Evolutionary conservation across 2,329 filamentous ascomycete genomes (phyloP).

Genomic region (Zelopaecilomyces penicillatus): DNA sequence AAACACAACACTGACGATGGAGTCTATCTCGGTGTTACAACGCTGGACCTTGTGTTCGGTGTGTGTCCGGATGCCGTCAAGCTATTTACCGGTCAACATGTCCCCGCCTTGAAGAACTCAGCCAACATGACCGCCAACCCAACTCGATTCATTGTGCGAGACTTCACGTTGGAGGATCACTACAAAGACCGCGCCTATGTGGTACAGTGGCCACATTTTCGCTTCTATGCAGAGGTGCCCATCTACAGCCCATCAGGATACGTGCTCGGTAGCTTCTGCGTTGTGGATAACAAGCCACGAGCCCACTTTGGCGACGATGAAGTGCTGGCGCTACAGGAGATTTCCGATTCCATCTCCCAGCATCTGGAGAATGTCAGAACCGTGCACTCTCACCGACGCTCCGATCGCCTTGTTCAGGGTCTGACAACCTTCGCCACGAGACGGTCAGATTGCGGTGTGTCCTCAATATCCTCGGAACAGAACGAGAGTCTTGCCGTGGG

Average conservation of each 20-base stretch:
- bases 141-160: constrained; percentile 24
- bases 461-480: no score
- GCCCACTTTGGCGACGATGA: background rate
- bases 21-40: constrained; percentile 15
- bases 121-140: constrained; percentile 20
- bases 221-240: constrained; percentile 25
- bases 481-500: no score
- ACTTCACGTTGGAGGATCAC: constrained; percentile 18
- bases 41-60: constrained; percentile 19
- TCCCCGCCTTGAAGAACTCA: constrained; percentile 5
- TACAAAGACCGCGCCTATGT: constrained; percentile 22
- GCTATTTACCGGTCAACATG: constrained; percentile 17
- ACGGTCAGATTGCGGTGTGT: no score
- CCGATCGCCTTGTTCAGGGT: constrained; percentile 2
- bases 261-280: constrained; percentile 24
- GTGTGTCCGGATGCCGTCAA: constrained; percentile 22
- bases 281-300: constrained; percentile 21
- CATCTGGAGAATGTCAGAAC: constrained; percentile 4
- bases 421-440: constrained; percentile 1
- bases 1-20: constrained; percentile 10
- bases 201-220: constrained; percentile 19
- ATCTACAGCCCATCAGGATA: constrained; percentile 21
- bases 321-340: constrained; percentile 1
- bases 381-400: constrained; percentile 3
- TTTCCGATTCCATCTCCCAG: constrained; percentile 2